Percentiles rank a stretch among this genome's conserved stretches.
Evolutionary conservation across 202 grass and related monocot species (phyloP).

Genomic region (Cymbopogon flexuosus): DNA sequence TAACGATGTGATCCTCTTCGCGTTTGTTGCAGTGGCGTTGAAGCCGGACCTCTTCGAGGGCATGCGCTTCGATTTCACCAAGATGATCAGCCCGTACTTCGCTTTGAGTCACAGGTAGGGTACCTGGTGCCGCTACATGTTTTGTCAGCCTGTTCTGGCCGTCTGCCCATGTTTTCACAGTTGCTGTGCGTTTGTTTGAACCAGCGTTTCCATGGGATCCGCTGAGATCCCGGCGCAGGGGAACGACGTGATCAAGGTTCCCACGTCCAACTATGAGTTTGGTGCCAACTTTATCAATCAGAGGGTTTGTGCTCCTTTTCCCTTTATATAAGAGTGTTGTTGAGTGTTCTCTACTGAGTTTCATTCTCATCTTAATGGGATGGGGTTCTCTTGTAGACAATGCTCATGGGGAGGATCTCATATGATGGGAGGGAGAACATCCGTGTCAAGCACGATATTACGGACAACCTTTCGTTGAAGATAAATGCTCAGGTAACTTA

Average conservation of each 20-base stretch:
- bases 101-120: conserved; percentile 52
- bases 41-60: conserved; percentile 61
- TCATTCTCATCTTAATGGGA: background rate
- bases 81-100: conserved; percentile 46
- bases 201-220: conserved; percentile 55
- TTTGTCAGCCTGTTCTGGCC: background rate
- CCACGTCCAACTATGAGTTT: conserved; percentile 56
- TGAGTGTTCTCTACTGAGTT: background rate
- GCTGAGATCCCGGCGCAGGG: conserved; percentile 51
- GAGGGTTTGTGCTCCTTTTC: conserved; percentile 36
- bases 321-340: background rate
- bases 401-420: conserved; percentile 58
- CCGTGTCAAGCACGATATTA: conserved; percentile 52
- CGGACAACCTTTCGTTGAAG: conserved; percentile 43
- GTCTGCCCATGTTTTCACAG: background rate
- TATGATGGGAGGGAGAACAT: conserved; percentile 53
- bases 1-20: conserved; percentile 18
- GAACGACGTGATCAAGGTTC: conserved; percentile 52
- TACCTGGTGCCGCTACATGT: background rate
- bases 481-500: conserved; percentile 59
- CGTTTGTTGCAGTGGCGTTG: conserved; percentile 36
- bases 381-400: conserved; percentile 38
- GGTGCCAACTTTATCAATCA: conserved; percentile 55
- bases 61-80: conserved; percentile 43
- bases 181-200: background rate